Percentiles rank a stretch among this genome's conserved stretches.
Conservation (phyloP, 108 stramenopile species). For the Cyclotella sp. region DNA sequence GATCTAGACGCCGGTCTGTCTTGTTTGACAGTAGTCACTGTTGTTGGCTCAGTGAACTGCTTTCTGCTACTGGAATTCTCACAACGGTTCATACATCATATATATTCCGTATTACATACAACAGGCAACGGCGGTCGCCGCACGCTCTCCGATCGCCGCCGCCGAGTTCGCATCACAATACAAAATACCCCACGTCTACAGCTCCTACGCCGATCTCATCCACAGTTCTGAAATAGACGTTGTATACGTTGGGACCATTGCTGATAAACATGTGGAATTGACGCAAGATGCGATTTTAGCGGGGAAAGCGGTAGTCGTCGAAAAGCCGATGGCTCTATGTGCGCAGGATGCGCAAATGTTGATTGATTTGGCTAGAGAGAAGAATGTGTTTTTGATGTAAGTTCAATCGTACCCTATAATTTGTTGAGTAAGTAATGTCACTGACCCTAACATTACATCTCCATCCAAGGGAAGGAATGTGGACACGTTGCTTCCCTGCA, state of each 20-base stretch:
- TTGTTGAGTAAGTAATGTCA: not conserved
- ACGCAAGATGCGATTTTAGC: slow-evolving; percentile 37
- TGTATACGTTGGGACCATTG: slow-evolving; percentile 64
- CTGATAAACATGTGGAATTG: slow-evolving; percentile 57
- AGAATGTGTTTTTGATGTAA: slow-evolving; percentile 49
- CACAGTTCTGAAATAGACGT: slow-evolving; percentile 54
- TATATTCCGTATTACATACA: not conserved
- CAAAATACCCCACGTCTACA: slow-evolving; percentile 44
- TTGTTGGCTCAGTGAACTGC: not conserved
- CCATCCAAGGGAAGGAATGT: slow-evolving; percentile 57
- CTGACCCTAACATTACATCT: not conserved
- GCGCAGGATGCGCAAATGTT: slow-evolving; percentile 25
- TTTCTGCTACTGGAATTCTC: not conserved
- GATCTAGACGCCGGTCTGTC: not conserved
- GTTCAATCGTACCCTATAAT: not conserved
- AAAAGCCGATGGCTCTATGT: slow-evolving; percentile 56
- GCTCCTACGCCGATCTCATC: slow-evolving; percentile 48
- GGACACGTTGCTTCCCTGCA: slow-evolving; percentile 66
- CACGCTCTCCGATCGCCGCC: slow-evolving; percentile 31
- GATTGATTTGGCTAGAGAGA: slow-evolving; percentile 43
- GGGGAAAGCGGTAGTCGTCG: slow-evolving; percentile 54
- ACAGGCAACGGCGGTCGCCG: slow-evolving; percentile 46
- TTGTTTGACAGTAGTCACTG: not conserved
- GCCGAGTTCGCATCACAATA: slow-evolving; percentile 48
- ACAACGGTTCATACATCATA: not conserved